These are phyloP conservation scores for Penicillium samsonianum DNA, from an alignment of 495 filamentous ascomycete genomes.

Conservation along the genomic window DNA sequence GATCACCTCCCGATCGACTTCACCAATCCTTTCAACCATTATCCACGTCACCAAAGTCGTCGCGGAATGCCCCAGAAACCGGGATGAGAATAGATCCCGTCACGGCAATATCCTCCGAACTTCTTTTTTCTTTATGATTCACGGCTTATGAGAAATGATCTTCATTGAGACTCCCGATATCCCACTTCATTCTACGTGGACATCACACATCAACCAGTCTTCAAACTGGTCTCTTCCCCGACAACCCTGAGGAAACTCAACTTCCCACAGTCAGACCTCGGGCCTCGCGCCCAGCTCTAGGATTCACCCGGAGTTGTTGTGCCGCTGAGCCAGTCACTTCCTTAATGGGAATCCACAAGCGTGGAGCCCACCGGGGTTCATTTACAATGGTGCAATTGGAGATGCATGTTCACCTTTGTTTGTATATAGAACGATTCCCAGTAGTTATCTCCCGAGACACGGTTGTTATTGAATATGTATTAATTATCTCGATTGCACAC, in stretches of 20 bases:
- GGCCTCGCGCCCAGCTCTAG: slow-evolving; percentile 1
- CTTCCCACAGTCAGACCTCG: neutral
- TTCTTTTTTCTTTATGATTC: slow-evolving; percentile 20
- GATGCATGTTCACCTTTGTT: neutral
- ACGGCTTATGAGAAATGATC: slow-evolving; percentile 27
- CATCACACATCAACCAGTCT: slow-evolving; percentile 5
- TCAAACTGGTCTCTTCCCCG: neutral
- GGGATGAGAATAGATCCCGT: neutral
- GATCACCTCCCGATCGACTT: slow-evolving; percentile 32
- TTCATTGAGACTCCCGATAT: slow-evolving; percentile 15
- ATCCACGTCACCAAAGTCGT: slow-evolving; percentile 13
- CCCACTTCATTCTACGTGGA: slow-evolving; percentile 3
- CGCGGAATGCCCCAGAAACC: slow-evolving; percentile 17
- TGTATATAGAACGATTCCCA: slow-evolving; percentile 7
- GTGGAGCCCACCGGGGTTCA: neutral
- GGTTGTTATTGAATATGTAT: neutral
- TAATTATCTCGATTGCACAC: neutral
- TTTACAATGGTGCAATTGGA: neutral
- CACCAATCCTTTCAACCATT: slow-evolving; percentile 23
- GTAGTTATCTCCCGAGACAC: neutral
- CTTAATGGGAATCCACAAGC: neutral
- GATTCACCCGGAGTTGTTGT: neutral
- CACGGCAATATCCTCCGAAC: neutral
- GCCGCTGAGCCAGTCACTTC: neutral
- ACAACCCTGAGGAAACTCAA: neutral